Percentiles rank a stretch among this genome's conserved stretches.
Conservation (phyloP, 441 rosid genomes). For the Geranium incanum region DNA sequence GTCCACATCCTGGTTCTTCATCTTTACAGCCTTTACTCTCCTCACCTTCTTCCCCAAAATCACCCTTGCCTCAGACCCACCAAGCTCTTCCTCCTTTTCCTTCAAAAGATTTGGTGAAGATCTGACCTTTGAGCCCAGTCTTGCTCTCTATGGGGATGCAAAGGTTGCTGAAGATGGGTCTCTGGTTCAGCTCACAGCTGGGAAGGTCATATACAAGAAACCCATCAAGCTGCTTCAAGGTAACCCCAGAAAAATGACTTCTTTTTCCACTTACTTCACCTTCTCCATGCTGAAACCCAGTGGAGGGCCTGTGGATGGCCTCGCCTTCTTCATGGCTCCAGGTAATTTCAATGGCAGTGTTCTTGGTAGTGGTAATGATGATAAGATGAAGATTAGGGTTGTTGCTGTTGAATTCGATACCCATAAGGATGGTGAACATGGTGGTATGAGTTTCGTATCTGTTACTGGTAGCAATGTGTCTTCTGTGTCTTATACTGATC, state of each 20-base stretch:
- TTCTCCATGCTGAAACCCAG: conserved; percentile 44
- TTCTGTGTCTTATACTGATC: conserved; percentile 31
- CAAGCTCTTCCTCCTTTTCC: conserved; percentile 40
- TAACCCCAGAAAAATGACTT: conserved; percentile 37
- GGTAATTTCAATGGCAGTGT: conserved; percentile 28
- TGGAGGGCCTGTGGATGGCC: conserved; percentile 33
- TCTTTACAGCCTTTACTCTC: background rate
- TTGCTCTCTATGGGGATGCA: conserved; percentile 65
- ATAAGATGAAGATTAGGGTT: conserved; percentile 21
- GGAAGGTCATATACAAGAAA: conserved; percentile 51
- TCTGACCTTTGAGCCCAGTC: conserved; percentile 35
- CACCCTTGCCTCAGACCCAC: conserved; percentile 17
- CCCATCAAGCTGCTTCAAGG: conserved; percentile 68
- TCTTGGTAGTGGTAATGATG: conserved; percentile 23
- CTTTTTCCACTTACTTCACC: conserved; percentile 64
- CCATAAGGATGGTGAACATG: conserved; percentile 23
- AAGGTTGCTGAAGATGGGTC: conserved; percentile 36
- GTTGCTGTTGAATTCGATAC: conserved; percentile 50
- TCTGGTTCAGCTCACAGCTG: conserved; percentile 54
- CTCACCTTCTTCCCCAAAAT: background rate
- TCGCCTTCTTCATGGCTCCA: conserved; percentile 65
- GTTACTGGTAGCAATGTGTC: conserved; percentile 37
- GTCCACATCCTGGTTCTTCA: background rate
- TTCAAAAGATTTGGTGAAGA: conserved; percentile 37
- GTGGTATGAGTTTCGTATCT: conserved; percentile 43